A percentile compares a stretch with the other conserved stretches of the same genome.
Conservation (phyloP, 106 monocot genomes). For the Hemerocallis citrina region DNA sequence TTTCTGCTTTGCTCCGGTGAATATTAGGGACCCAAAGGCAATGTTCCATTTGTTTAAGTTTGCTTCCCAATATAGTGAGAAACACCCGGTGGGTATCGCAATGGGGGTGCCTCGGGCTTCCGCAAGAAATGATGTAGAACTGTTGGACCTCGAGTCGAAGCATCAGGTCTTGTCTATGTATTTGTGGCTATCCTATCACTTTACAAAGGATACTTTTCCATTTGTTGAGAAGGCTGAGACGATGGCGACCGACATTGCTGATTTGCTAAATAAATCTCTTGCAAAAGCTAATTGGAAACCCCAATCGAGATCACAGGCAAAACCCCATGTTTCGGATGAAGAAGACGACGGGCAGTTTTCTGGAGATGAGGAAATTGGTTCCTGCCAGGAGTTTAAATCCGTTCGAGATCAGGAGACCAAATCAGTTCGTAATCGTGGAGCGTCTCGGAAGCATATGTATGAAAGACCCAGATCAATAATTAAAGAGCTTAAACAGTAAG, state of each 20-base stretch:
- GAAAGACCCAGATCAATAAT: slow-evolving; percentile 44
- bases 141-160: slow-evolving; percentile 94
- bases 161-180: slow-evolving; percentile 97
- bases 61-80: slow-evolving; percentile 66
- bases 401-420: slow-evolving; percentile 6
- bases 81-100: slow-evolving; percentile 62
- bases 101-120: slow-evolving; percentile 81
- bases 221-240: slow-evolving; percentile 57
- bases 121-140: slow-evolving; percentile 74
- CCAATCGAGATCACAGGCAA: slow-evolving; percentile 48
- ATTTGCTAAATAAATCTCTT: slow-evolving; percentile 74
- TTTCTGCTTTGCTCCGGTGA: slow-evolving; percentile 92
- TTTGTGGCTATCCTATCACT: slow-evolving; percentile 87
- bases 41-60: slow-evolving; percentile 89
- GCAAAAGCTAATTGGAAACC: slow-evolving; percentile 83
- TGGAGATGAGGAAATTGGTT: neutral
- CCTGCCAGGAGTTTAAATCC: too few relatives aligned
- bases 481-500: slow-evolving; percentile 28
- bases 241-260: slow-evolving; percentile 74
- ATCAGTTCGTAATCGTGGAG: neutral
- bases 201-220: slow-evolving; percentile 78
- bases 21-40: slow-evolving; percentile 92
- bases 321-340: slow-evolving; percentile 10
- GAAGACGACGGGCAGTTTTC: slow-evolving; percentile 15
- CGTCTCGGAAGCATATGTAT: slow-evolving; percentile 2